Conservation (phyloP, 768 basidiomycete species). For the Phlebiopsis flavidoalba region DNA sequence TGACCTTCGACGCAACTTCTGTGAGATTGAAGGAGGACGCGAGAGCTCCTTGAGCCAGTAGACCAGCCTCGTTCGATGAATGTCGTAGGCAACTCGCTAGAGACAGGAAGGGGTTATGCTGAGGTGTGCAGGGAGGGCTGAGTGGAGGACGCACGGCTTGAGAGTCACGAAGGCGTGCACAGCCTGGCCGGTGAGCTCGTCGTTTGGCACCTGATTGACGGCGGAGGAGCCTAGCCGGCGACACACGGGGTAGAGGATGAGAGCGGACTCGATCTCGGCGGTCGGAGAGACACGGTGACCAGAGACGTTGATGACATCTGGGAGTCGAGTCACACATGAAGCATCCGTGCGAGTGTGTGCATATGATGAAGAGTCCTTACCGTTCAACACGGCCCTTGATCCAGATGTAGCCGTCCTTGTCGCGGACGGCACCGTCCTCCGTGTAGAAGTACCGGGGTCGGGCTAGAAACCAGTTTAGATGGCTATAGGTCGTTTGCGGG, state of each 20-base stretch:
- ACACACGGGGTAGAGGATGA: conserved; percentile 83
- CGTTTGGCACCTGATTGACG: conserved; percentile 73
- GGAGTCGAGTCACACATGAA: background rate
- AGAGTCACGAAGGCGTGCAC: conserved; percentile 93
- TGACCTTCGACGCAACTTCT: conserved; percentile 97
- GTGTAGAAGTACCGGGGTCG: conserved; percentile 94
- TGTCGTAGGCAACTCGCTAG: conserved; percentile 74
- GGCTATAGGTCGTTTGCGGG: background rate
- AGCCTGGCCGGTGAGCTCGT: conserved; percentile 89
- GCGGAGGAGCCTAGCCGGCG: conserved; percentile 81
- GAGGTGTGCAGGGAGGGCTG: background rate
- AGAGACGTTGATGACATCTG: conserved; percentile 97
- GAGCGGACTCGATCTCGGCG: conserved; percentile 95
- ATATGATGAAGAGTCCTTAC: conserved; percentile 35
- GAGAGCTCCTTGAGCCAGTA: conserved; percentile 87
- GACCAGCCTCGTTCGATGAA: conserved; percentile 57
- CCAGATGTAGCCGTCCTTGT: conserved; percentile 97
- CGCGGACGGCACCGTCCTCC: conserved; percentile 94
- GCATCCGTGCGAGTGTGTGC: background rate
- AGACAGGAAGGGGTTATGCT: background rate
- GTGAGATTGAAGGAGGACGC: no score
- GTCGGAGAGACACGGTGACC: conserved; percentile 90
- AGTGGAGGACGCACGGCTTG: conserved; percentile 67
- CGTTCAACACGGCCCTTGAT: conserved; percentile 97
- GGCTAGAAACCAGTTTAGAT: conserved; percentile 32